phyloP scores from a whole-genome alignment of 2,329 filamentous ascomycete genomes.

The Macrophomina tecta region DNA sequence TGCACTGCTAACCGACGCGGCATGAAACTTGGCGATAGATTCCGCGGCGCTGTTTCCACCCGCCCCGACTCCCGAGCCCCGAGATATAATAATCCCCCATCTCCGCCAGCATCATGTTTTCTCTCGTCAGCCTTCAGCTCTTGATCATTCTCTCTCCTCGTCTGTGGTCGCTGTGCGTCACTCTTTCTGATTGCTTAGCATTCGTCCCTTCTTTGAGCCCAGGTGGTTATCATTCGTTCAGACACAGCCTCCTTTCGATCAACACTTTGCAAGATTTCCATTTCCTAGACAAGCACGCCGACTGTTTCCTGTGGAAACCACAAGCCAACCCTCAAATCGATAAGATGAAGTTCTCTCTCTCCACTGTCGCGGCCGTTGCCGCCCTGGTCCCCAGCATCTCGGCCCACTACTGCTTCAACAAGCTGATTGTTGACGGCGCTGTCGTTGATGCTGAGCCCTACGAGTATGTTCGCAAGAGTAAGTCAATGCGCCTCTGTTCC shows the following conservation, averaged over 20 bases:
- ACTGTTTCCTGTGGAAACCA: background rate
- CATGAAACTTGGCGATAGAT: slow-evolving; percentile 19
- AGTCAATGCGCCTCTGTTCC: background rate
- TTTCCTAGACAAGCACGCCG: too few relatives aligned
- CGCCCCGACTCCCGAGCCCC: background rate
- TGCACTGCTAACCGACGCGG: slow-evolving; percentile 24
- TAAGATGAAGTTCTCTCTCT: slow-evolving; percentile 41
- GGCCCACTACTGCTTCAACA: slow-evolving; percentile 47
- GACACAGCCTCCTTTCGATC: slow-evolving; percentile 17
- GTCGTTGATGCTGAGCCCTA: slow-evolving; percentile 37
- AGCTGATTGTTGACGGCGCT: slow-evolving; percentile 42
- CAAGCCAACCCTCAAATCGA: background rate
- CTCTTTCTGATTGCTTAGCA: slow-evolving; percentile 22
- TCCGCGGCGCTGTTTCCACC: background rate
- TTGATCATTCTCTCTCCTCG: slow-evolving; percentile 11
- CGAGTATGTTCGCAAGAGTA: slow-evolving; percentile 18
- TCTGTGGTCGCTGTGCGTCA: slow-evolving; percentile 28
- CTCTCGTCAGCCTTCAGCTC: slow-evolving; percentile 15
- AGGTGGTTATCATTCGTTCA: slow-evolving; percentile 24
- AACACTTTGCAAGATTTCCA: background rate
- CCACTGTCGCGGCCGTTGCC: slow-evolving; percentile 36
- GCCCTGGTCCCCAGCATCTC: slow-evolving; percentile 33
- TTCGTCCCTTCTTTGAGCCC: slow-evolving; percentile 25
- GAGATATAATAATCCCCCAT: slow-evolving; percentile 13
- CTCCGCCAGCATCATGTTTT: background rate